Conservation (phyloP, 1,284 basidiomycete species). For the Rhodotorula sp. region DNA sequence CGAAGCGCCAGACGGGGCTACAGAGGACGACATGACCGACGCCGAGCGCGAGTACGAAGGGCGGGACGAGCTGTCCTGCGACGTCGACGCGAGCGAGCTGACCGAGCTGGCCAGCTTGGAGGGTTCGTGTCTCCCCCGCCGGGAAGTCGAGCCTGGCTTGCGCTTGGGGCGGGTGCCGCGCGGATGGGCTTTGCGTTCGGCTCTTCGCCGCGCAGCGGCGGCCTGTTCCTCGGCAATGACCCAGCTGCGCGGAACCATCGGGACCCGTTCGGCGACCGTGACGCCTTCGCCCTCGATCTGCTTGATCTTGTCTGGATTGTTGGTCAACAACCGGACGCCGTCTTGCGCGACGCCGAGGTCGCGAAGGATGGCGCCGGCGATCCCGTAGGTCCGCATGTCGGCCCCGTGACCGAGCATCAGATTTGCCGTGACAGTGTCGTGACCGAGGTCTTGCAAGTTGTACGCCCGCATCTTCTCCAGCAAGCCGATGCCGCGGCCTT, state of each 20-base stretch:
- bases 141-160: constrained; percentile 16
- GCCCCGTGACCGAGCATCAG: constrained; percentile 90
- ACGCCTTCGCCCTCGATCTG: constrained; percentile 83
- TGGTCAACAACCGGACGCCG: constrained; percentile 77
- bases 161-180: background rate
- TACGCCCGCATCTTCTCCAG: constrained; percentile 96
- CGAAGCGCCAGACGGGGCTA: background rate
- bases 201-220: constrained; percentile 20
- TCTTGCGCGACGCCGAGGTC: constrained; percentile 74
- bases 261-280: constrained; percentile 74
- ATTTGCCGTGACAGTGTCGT: constrained; percentile 97
- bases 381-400: constrained; percentile 88
- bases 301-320: constrained; percentile 95
- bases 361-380: constrained; percentile 83
- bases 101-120: constrained; percentile 2
- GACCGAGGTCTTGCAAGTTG: constrained; percentile 95
- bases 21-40: constrained; percentile 11
- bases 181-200: background rate
- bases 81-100: constrained; percentile 8
- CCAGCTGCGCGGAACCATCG: constrained; percentile 96
- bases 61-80: constrained; percentile 1
- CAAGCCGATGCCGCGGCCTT: constrained; percentile 96
- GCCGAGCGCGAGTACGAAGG: constrained; percentile 24
- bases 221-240: constrained; percentile 45
- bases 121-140: background rate